Base-by-base conservation (phyloP, 768 basidiomycete species). In the Suillus subalutaceus region DNA sequence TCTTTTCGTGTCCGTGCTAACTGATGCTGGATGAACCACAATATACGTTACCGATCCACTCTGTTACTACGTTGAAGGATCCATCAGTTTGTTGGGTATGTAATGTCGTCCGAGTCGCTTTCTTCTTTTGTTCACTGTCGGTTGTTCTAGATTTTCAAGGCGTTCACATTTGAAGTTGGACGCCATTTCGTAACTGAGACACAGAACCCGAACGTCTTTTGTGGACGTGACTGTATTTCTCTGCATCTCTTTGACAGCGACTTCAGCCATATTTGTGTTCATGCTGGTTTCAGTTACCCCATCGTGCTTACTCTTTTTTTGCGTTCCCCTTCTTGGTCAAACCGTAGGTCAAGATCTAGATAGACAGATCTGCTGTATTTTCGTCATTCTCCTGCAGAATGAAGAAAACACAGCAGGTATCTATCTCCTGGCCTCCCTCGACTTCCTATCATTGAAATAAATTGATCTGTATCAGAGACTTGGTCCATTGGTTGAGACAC, bases 371-470 rank as follows among this genome's bases (percentile, higher is more conserved):
- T 37, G 37, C 37, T 37, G 37, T 37, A 37, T 10, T 37, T 37
- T 10, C 2, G 10, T 37, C 37, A 1, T 37, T 37, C 37, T 1
- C 9, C 4, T 37, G 37, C 37, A 57, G 57, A 64, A 50, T 40
- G 41, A 38, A 40, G 64, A 63, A 32, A 72, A 75, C 15, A 69
- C 74, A 18, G 40, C 62, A 30, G 67, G 72, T 8, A 71, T 8
- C 56, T 81, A 3, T 15, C 83, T 83, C n/a, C 83, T 82, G 23
- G 81, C 83, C 69, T 38, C 74, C 84, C 70, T 43, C 74, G 75
- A 41, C 69, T 79, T n/a, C 82, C 83, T 38, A 53, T 84, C n/a
- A 67, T 84, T 23, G 83, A 80, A 44, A 9, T 20, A 84, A 83
- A 65, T 64, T 84, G 7, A 69, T 82, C 6, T 80, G 81, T 60